These are phyloP conservation scores for Chaetomiaceae sp. DNA, from an alignment of 2,329 filamentous ascomycete genomes.

Conservation along the genomic window DNA sequence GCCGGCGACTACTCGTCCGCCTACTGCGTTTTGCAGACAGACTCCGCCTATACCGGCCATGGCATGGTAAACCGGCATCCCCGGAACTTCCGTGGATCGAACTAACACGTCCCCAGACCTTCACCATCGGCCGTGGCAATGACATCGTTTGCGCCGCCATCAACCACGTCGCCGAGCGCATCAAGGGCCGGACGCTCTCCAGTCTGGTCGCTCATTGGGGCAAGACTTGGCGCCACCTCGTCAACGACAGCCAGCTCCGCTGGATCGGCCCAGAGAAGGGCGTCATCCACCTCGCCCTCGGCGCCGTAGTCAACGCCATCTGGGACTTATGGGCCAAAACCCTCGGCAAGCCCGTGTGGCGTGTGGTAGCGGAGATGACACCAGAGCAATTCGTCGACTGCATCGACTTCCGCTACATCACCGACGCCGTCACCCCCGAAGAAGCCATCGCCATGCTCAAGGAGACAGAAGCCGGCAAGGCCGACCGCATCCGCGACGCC, in stretches of 20 bases:
- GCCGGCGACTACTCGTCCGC: constrained; percentile 89
- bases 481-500: constrained; percentile 67
- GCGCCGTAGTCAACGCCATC: constrained; percentile 82
- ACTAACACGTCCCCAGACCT: constrained; percentile 47
- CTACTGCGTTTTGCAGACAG: constrained; percentile 88
- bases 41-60: constrained; percentile 66
- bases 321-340: constrained; percentile 96
- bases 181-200: constrained; percentile 70
- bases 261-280: constrained; percentile 96
- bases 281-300: constrained; percentile 86
- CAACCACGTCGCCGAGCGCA: constrained; percentile 68
- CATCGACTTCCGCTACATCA: constrained; percentile 94
- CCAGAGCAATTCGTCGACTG: constrained; percentile 82
- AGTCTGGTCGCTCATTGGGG: constrained; percentile 71
- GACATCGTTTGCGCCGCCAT: constrained; percentile 88
- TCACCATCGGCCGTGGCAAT: constrained; percentile 85
- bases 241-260: constrained; percentile 81
- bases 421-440: constrained; percentile 82
- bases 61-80: constrained; percentile 61
- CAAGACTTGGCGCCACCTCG: constrained; percentile 85
- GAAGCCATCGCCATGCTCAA: constrained; percentile 72
- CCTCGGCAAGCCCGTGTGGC: constrained; percentile 83
- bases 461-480: constrained; percentile 63
- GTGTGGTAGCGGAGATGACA: constrained; percentile 82
- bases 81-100: background rate